These are phyloP conservation scores for Lactifluus subvellereus DNA, from an alignment of 768 basidiomycete genomes.

Conservation along the genomic window DNA sequence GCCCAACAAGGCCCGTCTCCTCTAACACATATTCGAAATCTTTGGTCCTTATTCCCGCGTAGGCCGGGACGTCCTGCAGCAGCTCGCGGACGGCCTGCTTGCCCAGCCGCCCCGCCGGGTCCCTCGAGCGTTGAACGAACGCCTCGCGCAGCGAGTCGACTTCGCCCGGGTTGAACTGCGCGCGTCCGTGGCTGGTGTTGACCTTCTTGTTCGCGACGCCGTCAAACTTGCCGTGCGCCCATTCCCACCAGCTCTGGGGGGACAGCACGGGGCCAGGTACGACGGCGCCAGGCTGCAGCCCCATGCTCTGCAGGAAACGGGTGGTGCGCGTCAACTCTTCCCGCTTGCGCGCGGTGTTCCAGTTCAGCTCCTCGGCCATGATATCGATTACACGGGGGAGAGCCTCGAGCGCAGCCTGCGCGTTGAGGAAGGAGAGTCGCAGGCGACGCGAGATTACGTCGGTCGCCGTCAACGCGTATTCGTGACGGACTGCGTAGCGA, in stretches of 20 bases:
- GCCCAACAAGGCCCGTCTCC: constrained; percentile 61
- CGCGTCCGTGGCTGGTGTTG: constrained; percentile 38
- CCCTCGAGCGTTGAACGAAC: constrained; percentile 33
- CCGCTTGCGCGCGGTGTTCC: constrained; percentile 55
- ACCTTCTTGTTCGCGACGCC: neutral
- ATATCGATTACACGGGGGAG: constrained; percentile 87
- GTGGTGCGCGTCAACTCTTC: constrained; percentile 55
- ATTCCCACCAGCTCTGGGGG: constrained; percentile 10
- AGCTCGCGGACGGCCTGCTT: constrained; percentile 34
- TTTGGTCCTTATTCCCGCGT: constrained; percentile 52
- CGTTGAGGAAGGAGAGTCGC: constrained; percentile 92
- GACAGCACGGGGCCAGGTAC: neutral
- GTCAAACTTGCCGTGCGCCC: constrained; percentile 12
- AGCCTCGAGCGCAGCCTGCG: constrained; percentile 73
- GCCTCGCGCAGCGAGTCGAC: constrained; percentile 38
- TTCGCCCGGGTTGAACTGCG: constrained; percentile 50
- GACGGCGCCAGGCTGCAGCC: constrained; percentile 45
- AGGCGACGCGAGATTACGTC: constrained; percentile 92
- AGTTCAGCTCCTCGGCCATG: constrained; percentile 81
- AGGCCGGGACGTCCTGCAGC: constrained; percentile 37
- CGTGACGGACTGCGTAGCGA: constrained; percentile 78
- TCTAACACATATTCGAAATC: constrained; percentile 72
- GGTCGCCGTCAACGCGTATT: constrained; percentile 88
- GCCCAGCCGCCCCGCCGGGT: constrained; percentile 34
- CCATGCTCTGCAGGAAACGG: constrained; percentile 79